These are phyloP conservation scores for Erysimum cheiri DNA, from an alignment of 441 rosid genomes.

Conservation along the genomic window DNA sequence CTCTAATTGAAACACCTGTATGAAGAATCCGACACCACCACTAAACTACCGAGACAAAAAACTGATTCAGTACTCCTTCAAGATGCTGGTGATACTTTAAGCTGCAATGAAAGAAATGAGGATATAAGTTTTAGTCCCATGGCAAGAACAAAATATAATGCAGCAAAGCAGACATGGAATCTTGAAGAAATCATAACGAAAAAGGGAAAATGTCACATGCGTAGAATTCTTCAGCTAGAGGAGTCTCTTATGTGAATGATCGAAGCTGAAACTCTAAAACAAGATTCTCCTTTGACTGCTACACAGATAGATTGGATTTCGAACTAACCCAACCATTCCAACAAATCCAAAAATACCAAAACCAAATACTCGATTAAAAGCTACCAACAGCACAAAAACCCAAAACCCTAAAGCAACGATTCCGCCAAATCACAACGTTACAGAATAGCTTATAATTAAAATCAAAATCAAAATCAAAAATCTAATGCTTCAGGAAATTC, in stretches of 20 bases:
- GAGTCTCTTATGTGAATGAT: background rate
- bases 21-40: slow-evolving; percentile 17
- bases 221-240: background rate
- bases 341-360: slow-evolving; percentile 15
- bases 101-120: slow-evolving; percentile 27
- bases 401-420: slow-evolving; percentile 27
- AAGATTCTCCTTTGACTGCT: background rate
- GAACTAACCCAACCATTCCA: slow-evolving; percentile 15
- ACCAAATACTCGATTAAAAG: slow-evolving; percentile 2
- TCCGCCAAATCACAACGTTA: background rate
- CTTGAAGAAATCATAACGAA: background rate
- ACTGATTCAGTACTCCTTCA: slow-evolving; percentile 9
- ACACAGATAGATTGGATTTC: slow-evolving; percentile 13
- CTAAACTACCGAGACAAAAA: background rate
- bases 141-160: background rate
- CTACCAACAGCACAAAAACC: slow-evolving; percentile 17
- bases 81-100: slow-evolving; percentile 9
- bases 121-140: slow-evolving; percentile 7
- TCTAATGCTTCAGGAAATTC: background rate
- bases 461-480: background rate
- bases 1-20: slow-evolving; percentile 20
- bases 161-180: background rate
- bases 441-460: background rate
- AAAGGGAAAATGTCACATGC: background rate
- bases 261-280: slow-evolving; percentile 1